These are phyloP conservation scores for Picocystis salinarum DNA, from an alignment of 139 green algal genomes.

Conservation along the genomic window DNA sequence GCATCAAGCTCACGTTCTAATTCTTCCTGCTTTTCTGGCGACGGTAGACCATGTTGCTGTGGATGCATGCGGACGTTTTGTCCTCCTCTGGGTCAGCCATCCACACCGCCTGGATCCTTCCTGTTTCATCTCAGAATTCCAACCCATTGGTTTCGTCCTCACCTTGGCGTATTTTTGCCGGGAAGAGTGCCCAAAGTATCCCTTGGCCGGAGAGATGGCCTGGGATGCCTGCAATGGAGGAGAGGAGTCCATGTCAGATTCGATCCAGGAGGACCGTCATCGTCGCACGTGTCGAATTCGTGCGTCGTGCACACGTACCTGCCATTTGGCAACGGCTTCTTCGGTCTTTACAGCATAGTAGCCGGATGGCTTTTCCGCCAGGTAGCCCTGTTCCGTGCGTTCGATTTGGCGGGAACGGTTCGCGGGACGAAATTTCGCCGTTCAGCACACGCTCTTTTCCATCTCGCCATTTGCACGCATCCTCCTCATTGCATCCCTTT, in stretches of 20 bases:
- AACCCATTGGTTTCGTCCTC: neutral
- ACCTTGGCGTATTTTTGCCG: neutral
- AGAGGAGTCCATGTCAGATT: neutral
- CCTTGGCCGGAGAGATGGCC: neutral
- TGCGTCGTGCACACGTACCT: constrained; percentile 6
- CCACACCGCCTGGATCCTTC: neutral
- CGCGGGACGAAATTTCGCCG: neutral
- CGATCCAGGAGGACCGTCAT: neutral
- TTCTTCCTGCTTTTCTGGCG: neutral
- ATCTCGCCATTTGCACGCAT: too few species aligned
- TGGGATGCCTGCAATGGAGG: neutral
- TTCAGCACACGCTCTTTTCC: too few species aligned
- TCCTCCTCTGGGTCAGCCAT: neutral
- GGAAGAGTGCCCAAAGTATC: neutral
- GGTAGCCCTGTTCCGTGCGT: constrained; percentile 12
- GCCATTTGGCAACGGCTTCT: constrained; percentile 19
- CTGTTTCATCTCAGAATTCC: neutral
- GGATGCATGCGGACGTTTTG: neutral
- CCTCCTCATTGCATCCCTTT: too few species aligned
- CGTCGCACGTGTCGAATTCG: neutral
- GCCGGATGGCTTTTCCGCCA: constrained; percentile 17
- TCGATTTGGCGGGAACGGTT: neutral
- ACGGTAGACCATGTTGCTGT: constrained; percentile 8
- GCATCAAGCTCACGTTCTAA: neutral
- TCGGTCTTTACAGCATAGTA: constrained; percentile 24